Base-by-base conservation (phyloP, 2,329 filamentous ascomycete genomes). In the Paecilomyces formosus region DNA sequence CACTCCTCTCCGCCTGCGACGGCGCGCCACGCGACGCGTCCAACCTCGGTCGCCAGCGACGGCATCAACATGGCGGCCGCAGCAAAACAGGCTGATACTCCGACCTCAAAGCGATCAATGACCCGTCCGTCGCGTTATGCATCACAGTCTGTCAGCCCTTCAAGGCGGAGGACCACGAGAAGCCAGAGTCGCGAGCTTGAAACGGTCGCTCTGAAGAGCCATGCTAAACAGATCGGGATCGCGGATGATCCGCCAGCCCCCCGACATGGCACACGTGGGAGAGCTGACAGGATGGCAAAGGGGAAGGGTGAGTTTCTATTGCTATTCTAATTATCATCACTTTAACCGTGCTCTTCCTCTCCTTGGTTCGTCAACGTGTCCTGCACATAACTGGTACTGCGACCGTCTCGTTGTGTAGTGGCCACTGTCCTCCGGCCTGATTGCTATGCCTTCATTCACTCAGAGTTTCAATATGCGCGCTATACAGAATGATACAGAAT, bases 181-280 rank as follows among this genome's bases (percentile, higher is more conserved):
- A 77, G 75, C 56, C 69, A 68, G 56, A 78, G 75, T 62, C 69
- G 69, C 21, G 72, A 76, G 45, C 59, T 69, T 9, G 70, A 64
- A 49, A 54, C 60, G 7, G 55, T 55, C 53, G 49, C 24, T 3
- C 54, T 26, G 53, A 39, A 51, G 28, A 57, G 53, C 45, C 52
- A 58, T 56, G 60, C 18, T 45, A 45, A 18, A 45, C 5, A 45
- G n/a, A 53, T 26, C 31, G 31, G 18, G 26, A 31, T 51, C 52
- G 51, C 18, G 18, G 22, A 12, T 22, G 18, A 7, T 26, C 3
- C 24, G 31, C 22, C 15, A 6, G 21, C 8, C 24, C 9, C 11
- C 6, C 30, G 54, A 35, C 39, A 13, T 50, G 28, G 35, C 18
- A 11, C n/a, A 39, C 54, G 24, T 13, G 30, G 31, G n/a, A 21